These are phyloP conservation scores for Aureobasidium pullulans DNA, from an alignment of 2,329 filamentous ascomycete species.

Conservation along the genomic window DNA sequence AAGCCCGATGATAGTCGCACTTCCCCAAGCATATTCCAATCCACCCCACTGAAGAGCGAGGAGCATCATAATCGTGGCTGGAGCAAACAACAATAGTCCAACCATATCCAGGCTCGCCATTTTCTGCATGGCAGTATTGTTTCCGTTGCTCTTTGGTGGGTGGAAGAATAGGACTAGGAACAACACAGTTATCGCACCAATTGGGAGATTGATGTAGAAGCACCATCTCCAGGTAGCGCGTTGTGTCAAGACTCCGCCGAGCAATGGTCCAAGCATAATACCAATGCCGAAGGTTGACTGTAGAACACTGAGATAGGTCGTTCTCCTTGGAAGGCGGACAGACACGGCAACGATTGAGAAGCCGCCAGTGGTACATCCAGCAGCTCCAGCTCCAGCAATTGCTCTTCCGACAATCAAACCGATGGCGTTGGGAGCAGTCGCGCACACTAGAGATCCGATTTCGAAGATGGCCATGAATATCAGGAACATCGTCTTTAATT, in stretches of 20 bases:
- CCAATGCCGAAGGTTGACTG: constrained; percentile 32
- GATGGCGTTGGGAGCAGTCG: constrained; percentile 25
- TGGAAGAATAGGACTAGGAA: constrained; percentile 12
- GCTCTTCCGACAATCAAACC: constrained; percentile 36
- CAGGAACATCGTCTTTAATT: constrained; percentile 26
- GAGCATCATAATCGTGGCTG: constrained; percentile 29
- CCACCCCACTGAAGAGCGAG: constrained; percentile 43
- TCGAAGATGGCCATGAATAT: constrained; percentile 42
- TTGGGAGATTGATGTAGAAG: constrained; percentile 44
- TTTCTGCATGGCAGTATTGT: constrained; percentile 22
- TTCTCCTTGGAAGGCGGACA: constrained; percentile 33
- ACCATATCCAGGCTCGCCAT: constrained; percentile 27
- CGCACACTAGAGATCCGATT: constrained; percentile 50
- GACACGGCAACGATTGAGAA: constrained; percentile 39
- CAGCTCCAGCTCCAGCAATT: constrained; percentile 34
- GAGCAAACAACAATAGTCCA: background rate
- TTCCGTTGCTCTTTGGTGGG: background rate
- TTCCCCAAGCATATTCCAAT: constrained; percentile 30
- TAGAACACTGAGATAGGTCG: constrained; percentile 31
- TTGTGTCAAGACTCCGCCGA: constrained; percentile 39
- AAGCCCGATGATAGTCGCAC: constrained; percentile 36
- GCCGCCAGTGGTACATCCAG: constrained; percentile 28
- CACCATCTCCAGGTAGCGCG: constrained; percentile 34
- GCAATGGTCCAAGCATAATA: constrained; percentile 36
- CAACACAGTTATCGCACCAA: constrained; percentile 25